Evolutionary conservation across 176 grass and related monocot genomes (phyloP).

Genomic region (Ampelocalamus luodianensis): DNA sequence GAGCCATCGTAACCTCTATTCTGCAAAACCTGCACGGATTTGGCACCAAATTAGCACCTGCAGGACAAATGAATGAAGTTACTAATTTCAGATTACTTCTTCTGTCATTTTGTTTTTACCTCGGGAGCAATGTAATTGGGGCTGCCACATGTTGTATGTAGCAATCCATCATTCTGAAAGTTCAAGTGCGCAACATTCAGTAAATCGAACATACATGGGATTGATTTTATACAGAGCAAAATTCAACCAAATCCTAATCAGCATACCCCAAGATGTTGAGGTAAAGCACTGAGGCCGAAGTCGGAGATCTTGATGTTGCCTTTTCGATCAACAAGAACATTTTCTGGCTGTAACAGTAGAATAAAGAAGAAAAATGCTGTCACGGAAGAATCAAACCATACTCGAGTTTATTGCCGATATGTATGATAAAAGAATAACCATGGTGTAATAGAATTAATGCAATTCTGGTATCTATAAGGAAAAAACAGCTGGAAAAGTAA

Average conservation of each 20-base stretch:
- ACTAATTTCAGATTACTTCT: background rate
- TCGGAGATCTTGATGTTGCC: conserved; percentile 90
- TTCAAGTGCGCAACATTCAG: background rate
- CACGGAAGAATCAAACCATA: conserved; percentile 43
- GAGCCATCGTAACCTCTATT: conserved; percentile 88
- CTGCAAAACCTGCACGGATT: conserved; percentile 59
- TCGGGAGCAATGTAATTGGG: conserved; percentile 91
- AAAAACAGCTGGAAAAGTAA: background rate
- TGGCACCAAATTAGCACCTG: background rate
- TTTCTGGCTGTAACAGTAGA: conserved; percentile 72
- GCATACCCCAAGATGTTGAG: conserved; percentile 76
- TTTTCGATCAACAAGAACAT: conserved; percentile 74
- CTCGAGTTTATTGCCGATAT: conserved; percentile 24
- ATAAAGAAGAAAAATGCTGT: conserved; percentile 47
- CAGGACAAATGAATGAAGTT: background rate
- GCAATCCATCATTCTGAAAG: conserved; percentile 77
- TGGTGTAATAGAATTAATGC: background rate
- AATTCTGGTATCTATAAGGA: background rate
- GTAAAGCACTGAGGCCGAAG: conserved; percentile 80
- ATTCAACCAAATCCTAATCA: background rate
- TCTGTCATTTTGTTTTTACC: conserved; percentile 31
- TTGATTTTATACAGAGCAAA: background rate
- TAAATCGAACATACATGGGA: background rate
- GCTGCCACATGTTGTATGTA: conserved; percentile 90
- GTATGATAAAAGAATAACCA: background rate